Evolutionary conservation across 2,329 filamentous ascomycete genomes (phyloP).

Genomic region (Cladobotryum mycophilum): DNA sequence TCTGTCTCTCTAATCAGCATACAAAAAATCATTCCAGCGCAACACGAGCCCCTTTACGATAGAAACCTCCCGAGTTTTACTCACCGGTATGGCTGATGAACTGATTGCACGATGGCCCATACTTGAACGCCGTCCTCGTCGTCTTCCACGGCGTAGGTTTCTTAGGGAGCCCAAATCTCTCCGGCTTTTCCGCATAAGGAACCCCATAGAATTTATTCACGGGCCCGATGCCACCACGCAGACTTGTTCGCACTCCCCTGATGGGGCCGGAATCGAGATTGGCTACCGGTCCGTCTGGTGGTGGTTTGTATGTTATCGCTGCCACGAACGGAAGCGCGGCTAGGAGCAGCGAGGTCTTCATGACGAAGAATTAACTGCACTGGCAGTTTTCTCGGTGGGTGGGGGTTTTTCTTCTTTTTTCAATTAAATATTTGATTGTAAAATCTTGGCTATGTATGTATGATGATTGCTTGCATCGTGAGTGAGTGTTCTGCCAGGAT

Average conservation of each 20-base stretch:
- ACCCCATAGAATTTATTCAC: conserved; percentile 20
- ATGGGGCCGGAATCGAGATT: conserved; percentile 15
- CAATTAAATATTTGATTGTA: too few relatives aligned
- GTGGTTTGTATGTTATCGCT: too few relatives aligned
- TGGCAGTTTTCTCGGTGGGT: too few relatives aligned
- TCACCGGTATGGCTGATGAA: conserved; percentile 14
- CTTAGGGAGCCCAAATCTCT: conserved; percentile 14
- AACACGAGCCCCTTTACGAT: too few relatives aligned
- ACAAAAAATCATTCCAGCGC: too few relatives aligned
- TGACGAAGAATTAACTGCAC: too few relatives aligned
- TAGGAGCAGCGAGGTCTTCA: too few relatives aligned
- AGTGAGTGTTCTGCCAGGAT: too few relatives aligned
- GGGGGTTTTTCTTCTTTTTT: too few relatives aligned
- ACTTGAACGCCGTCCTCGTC: conserved; percentile 9
- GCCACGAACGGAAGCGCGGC: too few relatives aligned
- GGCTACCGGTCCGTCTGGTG: conserved; percentile 7
- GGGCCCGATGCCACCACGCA: conserved; percentile 13
- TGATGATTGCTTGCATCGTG: too few relatives aligned
- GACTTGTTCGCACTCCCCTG: conserved; percentile 11
- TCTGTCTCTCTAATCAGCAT: conserved; percentile 10
- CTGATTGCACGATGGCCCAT: conserved; percentile 16
- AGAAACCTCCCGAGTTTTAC: background rate
- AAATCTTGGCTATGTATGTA: too few relatives aligned
- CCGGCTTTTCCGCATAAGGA: conserved; percentile 15
- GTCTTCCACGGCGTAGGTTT: conserved; percentile 14